Evolutionary conservation across 202 grass and related monocot species (phyloP).

Genomic region (Setaria italica): DNA sequence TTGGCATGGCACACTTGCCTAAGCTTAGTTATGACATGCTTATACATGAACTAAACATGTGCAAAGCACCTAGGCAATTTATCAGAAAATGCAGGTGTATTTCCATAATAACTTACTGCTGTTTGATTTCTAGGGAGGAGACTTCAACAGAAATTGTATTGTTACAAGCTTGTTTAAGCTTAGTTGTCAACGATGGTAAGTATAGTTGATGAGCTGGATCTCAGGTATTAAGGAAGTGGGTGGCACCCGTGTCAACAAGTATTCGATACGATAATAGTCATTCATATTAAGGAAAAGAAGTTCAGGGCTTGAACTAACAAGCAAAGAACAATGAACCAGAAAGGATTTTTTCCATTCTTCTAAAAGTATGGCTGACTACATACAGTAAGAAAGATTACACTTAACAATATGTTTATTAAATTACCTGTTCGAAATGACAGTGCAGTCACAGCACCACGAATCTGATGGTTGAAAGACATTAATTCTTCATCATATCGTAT

Average conservation of each 20-base stretch:
- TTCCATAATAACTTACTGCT: conserved; percentile 7
- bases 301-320: conserved; percentile 32
- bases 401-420: conserved; percentile 29
- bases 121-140: not conserved
- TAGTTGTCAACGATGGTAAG: not conserved
- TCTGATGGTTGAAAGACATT: conserved; percentile 91
- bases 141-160: not conserved
- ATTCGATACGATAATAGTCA: not conserved
- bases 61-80: not conserved
- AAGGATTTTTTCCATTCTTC: conserved; percentile 12
- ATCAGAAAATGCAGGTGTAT: conserved; percentile 4
- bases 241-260: not conserved
- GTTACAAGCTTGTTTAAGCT: not conserved
- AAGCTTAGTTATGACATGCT: not conserved
- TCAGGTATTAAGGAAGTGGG: not conserved
- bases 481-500: conserved; percentile 76
- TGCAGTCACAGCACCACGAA: conserved; percentile 89
- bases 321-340: not conserved
- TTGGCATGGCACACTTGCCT: not conserved
- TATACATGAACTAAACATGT: not conserved
- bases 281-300: conserved; percentile 14
- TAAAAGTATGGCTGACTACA: conserved; percentile 13
- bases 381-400: conserved; percentile 4
- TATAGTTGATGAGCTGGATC: conserved; percentile 21
- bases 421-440: conserved; percentile 97